Percentiles rank a stretch among this genome's conserved stretches.
Conservation (phyloP, 1,284 basidiomycete genomes). For the Microbotryum violaceum region DNA sequence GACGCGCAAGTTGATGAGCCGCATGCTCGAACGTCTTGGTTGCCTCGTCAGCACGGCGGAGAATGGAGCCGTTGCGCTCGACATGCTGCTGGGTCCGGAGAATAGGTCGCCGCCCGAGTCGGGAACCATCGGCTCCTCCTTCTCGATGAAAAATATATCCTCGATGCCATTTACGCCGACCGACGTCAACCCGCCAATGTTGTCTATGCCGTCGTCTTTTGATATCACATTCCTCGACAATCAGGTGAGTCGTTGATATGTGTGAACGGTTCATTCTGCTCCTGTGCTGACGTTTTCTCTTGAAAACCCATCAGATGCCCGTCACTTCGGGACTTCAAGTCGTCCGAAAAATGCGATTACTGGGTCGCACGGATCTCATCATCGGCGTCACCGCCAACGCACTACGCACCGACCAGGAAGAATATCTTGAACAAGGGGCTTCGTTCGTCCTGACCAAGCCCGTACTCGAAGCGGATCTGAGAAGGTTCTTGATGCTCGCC, state of each 20-base stretch:
- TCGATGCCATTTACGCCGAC: not conserved
- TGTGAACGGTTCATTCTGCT: not conserved
- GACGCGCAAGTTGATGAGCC: conserved; percentile 72
- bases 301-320: conserved; percentile 44
- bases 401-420: conserved; percentile 58
- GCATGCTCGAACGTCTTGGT: conserved; percentile 68
- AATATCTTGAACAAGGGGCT: conserved; percentile 52
- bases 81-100: conserved; percentile 53
- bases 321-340: conserved; percentile 68
- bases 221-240: conserved; percentile 78
- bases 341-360: conserved; percentile 56
- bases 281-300: too few relatives aligned
- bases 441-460: conserved; percentile 58
- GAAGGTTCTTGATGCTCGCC: conserved; percentile 18
- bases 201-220: conserved; percentile 40
- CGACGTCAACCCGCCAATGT: not conserved
- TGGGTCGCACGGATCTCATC: conserved; percentile 49
- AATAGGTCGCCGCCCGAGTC: not conserved
- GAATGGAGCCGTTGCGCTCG: conserved; percentile 72
- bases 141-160: not conserved
- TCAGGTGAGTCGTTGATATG: conserved; percentile 60
- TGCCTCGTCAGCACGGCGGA: conserved; percentile 73
- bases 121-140: not conserved
- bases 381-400: conserved; percentile 51
- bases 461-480: conserved; percentile 48